Conservation (phyloP, 768 basidiomycete species). For the Psilocybe sp. region DNA sequence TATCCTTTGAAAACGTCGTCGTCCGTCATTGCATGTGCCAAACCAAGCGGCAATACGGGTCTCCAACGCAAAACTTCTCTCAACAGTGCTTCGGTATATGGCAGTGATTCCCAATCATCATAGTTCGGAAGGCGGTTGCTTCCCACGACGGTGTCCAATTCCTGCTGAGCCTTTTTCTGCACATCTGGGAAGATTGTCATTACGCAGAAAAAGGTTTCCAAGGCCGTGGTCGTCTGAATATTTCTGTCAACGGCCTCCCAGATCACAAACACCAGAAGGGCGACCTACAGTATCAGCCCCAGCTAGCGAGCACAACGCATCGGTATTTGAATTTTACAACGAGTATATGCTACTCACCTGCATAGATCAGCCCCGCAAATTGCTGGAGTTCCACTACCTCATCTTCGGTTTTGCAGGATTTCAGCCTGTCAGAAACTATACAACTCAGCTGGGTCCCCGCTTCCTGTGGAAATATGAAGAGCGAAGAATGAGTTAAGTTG, state of each 20-base stretch:
- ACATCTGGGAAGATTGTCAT: conserved; percentile 26
- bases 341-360: not conserved
- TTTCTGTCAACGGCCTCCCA: no score
- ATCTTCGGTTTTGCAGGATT: not conserved
- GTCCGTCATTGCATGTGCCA: conserved; percentile 18
- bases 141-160: conserved; percentile 27
- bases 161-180: conserved; percentile 26
- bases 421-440: not conserved
- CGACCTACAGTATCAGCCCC: not conserved
- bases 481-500: not conserved
- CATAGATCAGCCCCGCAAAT: not conserved
- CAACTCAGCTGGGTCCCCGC: not conserved
- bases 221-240: not conserved
- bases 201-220: conserved; percentile 21
- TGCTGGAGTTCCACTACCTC: not conserved
- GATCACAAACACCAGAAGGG: not conserved
- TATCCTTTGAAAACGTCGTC: conserved; percentile 26
- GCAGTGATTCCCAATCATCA: conserved; percentile 20
- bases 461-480: not conserved
- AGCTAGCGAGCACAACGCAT: not conserved
- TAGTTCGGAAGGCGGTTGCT: conserved; percentile 20
- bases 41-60: conserved; percentile 17
- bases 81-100: conserved; percentile 16
- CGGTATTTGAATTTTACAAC: not conserved
- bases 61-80: conserved; percentile 14